Evolutionary conservation across 1,139 yeast genomes (phyloP).

Genomic region (Scheffersomyces titani): DNA sequence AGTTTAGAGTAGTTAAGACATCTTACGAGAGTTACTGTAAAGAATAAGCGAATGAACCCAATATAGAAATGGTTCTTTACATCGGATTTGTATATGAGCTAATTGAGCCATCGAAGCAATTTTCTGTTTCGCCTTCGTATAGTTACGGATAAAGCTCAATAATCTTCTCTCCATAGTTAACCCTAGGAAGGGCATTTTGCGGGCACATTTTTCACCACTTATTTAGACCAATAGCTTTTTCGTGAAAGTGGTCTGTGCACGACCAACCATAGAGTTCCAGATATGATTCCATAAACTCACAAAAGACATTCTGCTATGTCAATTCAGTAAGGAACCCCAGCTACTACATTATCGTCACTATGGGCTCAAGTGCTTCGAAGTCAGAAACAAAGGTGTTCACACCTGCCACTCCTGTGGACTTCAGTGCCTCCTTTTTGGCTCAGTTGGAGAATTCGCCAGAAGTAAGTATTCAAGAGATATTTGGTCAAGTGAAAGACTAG

Average conservation of each 20-base stretch:
- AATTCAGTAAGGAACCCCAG: background rate
- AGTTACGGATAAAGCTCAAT: too few species aligned
- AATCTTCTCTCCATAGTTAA: background rate
- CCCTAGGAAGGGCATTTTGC: background rate
- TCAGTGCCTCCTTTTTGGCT: slow-evolving; percentile 65
- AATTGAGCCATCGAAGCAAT: background rate
- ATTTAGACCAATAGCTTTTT: background rate
- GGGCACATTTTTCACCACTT: background rate
- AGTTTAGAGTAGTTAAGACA: background rate
- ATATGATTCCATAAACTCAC: background rate
- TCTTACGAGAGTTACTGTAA: background rate
- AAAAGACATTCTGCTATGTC: background rate
- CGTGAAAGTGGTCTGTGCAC: background rate
- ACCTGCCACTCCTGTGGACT: slow-evolving; percentile 75
- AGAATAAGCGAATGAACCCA: too few species aligned
- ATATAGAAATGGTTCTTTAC: background rate
- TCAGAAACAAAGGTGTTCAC: slow-evolving; percentile 67
- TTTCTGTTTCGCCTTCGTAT: background rate
- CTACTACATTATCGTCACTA: slow-evolving; percentile 13
- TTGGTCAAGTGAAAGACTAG: background rate
- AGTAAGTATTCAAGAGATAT: slow-evolving; percentile 28
- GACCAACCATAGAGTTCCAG: background rate
- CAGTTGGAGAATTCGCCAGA: slow-evolving; percentile 75
- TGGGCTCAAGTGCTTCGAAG: slow-evolving; percentile 61
- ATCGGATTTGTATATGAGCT: background rate